Evolutionary conservation across 192 early-diverging fungal species (phyloP).

Genomic region (Glomus cerebriforme): DNA sequence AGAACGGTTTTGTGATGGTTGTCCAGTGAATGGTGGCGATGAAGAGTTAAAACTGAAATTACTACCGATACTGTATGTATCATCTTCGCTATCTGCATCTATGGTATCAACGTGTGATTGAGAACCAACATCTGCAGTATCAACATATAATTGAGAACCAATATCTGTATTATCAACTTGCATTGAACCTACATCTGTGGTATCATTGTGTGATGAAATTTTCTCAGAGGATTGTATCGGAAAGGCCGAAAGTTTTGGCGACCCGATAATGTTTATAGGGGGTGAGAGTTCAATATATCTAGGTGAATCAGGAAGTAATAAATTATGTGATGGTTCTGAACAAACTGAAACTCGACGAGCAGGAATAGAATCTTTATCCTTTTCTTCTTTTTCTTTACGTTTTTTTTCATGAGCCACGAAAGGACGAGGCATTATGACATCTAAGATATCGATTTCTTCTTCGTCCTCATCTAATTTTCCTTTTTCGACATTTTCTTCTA

Average conservation of each 20-base stretch:
- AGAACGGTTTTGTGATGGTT: neutral
- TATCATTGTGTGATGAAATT: neutral
- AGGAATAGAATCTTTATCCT: neutral
- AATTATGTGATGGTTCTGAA: neutral
- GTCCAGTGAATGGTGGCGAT: neutral
- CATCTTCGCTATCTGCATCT: neutral
- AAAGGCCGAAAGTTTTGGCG: neutral
- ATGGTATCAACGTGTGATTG: too few species aligned
- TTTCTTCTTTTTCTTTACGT: neutral
- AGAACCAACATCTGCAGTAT: too few species aligned
- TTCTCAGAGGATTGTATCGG: neutral
- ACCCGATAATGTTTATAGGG: neutral
- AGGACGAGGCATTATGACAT: neutral
- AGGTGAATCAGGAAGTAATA: neutral
- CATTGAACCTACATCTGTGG: too few species aligned
- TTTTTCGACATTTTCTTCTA: neutral
- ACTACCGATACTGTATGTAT: neutral
- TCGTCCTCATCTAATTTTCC: conserved; percentile 2
- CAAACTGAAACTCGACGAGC: neutral
- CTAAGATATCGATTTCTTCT: neutral
- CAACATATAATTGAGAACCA: too few species aligned
- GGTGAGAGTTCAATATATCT: too few species aligned
- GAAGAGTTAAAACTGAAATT: conserved; percentile 4
- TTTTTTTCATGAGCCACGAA: neutral
- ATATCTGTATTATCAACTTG: too few species aligned